Evolutionary conservation across 495 filamentous ascomycete species (phyloP), one percentile per base, ranked within the genome.

Genomic region (Barbatosphaeria neglecta): DNA sequence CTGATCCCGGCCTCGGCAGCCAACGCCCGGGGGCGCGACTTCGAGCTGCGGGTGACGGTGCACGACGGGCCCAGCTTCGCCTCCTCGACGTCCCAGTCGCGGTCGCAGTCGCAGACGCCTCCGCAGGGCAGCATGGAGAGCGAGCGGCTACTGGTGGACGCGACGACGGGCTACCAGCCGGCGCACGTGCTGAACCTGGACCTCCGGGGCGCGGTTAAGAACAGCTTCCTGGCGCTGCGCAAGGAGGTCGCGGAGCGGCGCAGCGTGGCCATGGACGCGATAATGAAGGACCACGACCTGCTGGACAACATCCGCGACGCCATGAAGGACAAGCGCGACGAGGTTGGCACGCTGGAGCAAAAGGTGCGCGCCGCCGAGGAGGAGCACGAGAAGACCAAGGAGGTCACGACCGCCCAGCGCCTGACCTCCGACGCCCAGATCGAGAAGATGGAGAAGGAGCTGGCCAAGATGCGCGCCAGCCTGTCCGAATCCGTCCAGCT

Each of bases 371-470:
- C 83, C 3, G 88, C 89, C 8, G 82, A 93, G 57, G 87, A 93
- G 60, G 92, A 97, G 57, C 95, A 89, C 56, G 89, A 97, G 62
- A 85, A 85, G 59, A 87, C 85, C 27, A 89, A 90, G 61, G 93
- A 98, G 69, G 76, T 78, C 35, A 89, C 84, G 13, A 82, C 75
- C 15, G 86, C 87, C 24, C 87, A 95, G 65, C 90, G 92, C 62
- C 74, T 90, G 53, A 81, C 80, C 10, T 83, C 78, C 4, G 92
- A 96, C 62, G 80, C 88, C 15, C 90, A 96, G 62, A 95, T 96
- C 56, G 92, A 98, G 67, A 87, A 89, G 71, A 89, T 96, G 84
- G 92, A 97, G 68, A 95, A 94, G 60, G 90, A 98, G 63, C 69
- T 98, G 22, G 84, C 86, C 37, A 88, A 87, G 69, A 94, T 96